A percentile compares a stretch with the other conserved stretches of the same genome.
These are phyloP conservation scores for Monosporascus cannonballus DNA, from an alignment of 2,329 filamentous ascomycete species.

Conservation along the genomic window DNA sequence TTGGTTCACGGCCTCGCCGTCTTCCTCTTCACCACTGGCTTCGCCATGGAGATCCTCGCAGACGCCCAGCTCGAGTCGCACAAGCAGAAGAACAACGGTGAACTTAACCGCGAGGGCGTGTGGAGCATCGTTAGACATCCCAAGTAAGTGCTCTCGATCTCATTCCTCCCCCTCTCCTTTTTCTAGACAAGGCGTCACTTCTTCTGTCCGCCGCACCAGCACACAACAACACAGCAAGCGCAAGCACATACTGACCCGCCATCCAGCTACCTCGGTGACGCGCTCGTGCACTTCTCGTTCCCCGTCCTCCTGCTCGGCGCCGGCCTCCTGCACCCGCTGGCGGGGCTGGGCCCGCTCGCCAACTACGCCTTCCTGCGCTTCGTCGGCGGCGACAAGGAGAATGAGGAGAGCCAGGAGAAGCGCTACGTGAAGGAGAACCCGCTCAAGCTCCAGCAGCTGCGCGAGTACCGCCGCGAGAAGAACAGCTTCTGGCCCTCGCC, in stretches of 20 bases:
- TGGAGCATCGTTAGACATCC: constrained; percentile 58
- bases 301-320: constrained; percentile 49
- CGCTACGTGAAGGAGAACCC: constrained; percentile 45
- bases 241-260: too few relatives aligned
- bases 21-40: constrained; percentile 49
- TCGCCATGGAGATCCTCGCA: constrained; percentile 49
- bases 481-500: constrained; percentile 55
- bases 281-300: constrained; percentile 53
- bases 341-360: constrained; percentile 47
- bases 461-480: constrained; percentile 45
- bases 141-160: constrained; percentile 38
- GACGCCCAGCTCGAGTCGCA: constrained; percentile 50
- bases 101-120: constrained; percentile 48
- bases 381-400: constrained; percentile 50
- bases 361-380: constrained; percentile 55
- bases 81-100: constrained; percentile 31
- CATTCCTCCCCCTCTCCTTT: too few relatives aligned
- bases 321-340: constrained; percentile 47
- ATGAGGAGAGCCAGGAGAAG: constrained; percentile 44
- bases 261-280: constrained; percentile 53
- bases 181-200: too few relatives aligned
- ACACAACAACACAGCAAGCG: too few relatives aligned
- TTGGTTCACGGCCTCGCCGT: constrained; percentile 38
- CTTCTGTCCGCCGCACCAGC: neutral
- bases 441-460: constrained; percentile 46